Conservation (phyloP, 805 yeast species). For the Wickerhamomyces silvicola region DNA sequence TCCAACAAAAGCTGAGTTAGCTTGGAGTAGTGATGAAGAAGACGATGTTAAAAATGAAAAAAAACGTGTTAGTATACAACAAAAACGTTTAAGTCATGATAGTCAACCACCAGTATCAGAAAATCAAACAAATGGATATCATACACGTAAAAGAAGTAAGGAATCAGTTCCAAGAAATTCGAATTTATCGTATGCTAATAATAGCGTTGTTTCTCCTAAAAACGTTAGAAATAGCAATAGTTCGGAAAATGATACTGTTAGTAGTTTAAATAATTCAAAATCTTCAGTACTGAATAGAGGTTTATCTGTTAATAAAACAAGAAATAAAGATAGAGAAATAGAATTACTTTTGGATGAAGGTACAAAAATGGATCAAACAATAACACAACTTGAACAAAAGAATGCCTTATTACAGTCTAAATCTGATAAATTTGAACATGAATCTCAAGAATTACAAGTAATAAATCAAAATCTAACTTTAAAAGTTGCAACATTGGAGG, state of each 20-base stretch:
- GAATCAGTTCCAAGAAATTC: conserved; percentile 2
- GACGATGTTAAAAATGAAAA: conserved; percentile 32
- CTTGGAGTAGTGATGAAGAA: conserved; percentile 87
- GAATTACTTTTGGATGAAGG: conserved; percentile 40
- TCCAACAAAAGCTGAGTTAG: conserved; percentile 79
- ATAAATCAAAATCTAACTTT: conserved; percentile 16
- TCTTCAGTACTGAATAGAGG: conserved; percentile 13
- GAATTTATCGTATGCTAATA: conserved; percentile 1
- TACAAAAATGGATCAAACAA: conserved; percentile 40
- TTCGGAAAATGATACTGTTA: conserved; percentile 8
- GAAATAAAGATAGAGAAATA: conserved; percentile 37
- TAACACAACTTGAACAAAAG: conserved; percentile 31
- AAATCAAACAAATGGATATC: too few relatives aligned
- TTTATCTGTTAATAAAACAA: conserved; percentile 18
- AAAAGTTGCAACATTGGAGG: conserved; percentile 15
- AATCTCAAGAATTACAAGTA: conserved; percentile 13
- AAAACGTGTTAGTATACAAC: conserved; percentile 9
- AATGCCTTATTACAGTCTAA: conserved; percentile 20
- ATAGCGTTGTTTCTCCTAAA: conserved; percentile 2
- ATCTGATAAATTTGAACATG: conserved; percentile 21
- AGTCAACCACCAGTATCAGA: conserved; percentile 1
- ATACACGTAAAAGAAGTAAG: not conserved
- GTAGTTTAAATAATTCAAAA: conserved; percentile 6
- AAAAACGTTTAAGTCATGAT: conserved; percentile 1
- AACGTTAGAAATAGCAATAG: conserved; percentile 2